Percentiles rank a stretch among this genome's conserved stretches.
phyloP scores from a whole-genome alignment of 2,329 filamentous ascomycete genomes.

The Fusarium sp. region DNA sequence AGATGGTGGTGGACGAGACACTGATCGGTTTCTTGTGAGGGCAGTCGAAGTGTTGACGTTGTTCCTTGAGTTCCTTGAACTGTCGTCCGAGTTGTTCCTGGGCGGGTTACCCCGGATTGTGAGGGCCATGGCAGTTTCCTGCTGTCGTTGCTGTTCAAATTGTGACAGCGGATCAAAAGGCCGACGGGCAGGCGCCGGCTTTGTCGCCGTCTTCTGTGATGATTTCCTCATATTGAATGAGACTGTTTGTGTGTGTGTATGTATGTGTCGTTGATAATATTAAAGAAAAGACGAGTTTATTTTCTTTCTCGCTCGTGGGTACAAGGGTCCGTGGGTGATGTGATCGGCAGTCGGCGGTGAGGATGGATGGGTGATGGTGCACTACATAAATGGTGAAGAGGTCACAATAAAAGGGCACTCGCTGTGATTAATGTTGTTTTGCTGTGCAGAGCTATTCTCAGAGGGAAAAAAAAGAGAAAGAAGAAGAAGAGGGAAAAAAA shows the following conservation, averaged over 20 bases:
- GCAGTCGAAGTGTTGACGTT: constrained; percentile 8
- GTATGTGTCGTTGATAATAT: constrained; percentile 20
- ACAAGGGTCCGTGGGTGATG: constrained; percentile 10
- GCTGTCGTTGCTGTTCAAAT: constrained; percentile 39
- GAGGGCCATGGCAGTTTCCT: constrained; percentile 41
- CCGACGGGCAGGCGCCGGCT: constrained; percentile 17
- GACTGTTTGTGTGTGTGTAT: constrained; percentile 14
- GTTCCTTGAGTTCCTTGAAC: constrained; percentile 23
- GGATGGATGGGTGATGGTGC: constrained; percentile 16
- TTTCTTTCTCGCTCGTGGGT: constrained; percentile 25
- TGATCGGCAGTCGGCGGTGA: constrained; percentile 34
- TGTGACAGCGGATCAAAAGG: constrained; percentile 35
- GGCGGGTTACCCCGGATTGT: constrained; percentile 44
- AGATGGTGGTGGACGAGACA: constrained; percentile 34
- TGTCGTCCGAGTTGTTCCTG: constrained; percentile 35
- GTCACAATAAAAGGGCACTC: constrained; percentile 13
- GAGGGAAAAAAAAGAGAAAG: constrained; percentile 4
- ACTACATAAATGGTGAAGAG: constrained; percentile 31
- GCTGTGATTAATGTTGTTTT: constrained; percentile 4
- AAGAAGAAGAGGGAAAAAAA: constrained; percentile 13
- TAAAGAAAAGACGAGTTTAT: constrained; percentile 6
- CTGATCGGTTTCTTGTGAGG: constrained; percentile 32
- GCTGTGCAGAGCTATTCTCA: constrained; percentile 18
- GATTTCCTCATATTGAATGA: constrained; percentile 34
- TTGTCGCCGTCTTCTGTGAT: constrained; percentile 32